Evolutionary conservation across 2,329 filamentous ascomycete genomes (phyloP).

Genomic region (Decorospora gaudefroyi): DNA sequence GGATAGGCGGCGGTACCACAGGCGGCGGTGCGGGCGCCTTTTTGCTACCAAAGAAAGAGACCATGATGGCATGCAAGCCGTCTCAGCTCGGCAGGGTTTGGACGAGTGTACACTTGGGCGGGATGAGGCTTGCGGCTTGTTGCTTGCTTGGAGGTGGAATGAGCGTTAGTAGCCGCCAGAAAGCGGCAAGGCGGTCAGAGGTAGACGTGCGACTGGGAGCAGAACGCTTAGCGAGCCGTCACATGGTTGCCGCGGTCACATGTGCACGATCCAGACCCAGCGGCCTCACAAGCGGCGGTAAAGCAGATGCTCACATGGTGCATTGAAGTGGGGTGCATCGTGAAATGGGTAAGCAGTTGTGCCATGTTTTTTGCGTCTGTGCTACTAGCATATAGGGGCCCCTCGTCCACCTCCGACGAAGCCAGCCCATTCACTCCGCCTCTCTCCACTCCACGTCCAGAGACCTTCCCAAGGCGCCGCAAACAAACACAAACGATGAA

Average conservation of each 20-base stretch:
- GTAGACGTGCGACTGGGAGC: slow-evolving; percentile 19
- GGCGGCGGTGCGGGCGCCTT: slow-evolving; percentile 60
- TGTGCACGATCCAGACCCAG: slow-evolving; percentile 39
- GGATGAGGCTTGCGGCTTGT: slow-evolving; percentile 14
- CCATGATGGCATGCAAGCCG: slow-evolving; percentile 12
- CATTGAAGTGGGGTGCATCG: slow-evolving; percentile 11
- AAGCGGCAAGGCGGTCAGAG: slow-evolving; percentile 36
- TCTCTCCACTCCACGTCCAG: slow-evolving; percentile 6
- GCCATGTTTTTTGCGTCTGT: slow-evolving; percentile 28
- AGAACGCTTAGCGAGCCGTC: slow-evolving; percentile 20
- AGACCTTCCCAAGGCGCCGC: slow-evolving; percentile 6
- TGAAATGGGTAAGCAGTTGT: slow-evolving; percentile 17
- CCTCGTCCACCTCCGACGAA: neutral
- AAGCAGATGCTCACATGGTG: slow-evolving; percentile 25
- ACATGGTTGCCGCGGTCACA: slow-evolving; percentile 34
- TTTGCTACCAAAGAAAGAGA: slow-evolving; percentile 32
- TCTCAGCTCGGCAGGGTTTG: slow-evolving; percentile 12
- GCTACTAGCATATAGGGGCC: slow-evolving; percentile 20
- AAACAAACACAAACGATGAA: slow-evolving; percentile 12
- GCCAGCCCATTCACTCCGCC: neutral
- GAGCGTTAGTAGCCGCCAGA: slow-evolving; percentile 13
- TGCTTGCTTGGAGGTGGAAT: slow-evolving; percentile 33
- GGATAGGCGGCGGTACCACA: slow-evolving; percentile 57
- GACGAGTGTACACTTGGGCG: slow-evolving; percentile 10
- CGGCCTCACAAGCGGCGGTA: slow-evolving; percentile 27